Evolutionary conservation across 2,329 filamentous ascomycete species (phyloP).

Genomic region (Talaromyces pinophilus): DNA sequence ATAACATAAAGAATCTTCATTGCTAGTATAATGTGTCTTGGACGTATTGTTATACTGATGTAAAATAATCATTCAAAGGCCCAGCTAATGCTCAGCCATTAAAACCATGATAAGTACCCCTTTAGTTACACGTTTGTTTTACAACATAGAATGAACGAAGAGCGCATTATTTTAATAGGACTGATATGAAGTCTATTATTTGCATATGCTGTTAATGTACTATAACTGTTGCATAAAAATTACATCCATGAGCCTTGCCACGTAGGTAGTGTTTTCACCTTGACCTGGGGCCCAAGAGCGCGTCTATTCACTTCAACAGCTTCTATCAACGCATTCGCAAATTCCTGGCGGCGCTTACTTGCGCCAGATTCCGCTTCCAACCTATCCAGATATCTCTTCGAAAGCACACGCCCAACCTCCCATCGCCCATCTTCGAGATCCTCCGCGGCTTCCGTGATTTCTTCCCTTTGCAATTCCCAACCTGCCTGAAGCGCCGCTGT

Average conservation of each 20-base stretch:
- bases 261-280: constrained; percentile 13
- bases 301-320: constrained; percentile 7
- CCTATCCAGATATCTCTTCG: constrained; percentile 10
- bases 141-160: background rate
- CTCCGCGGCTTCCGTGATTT: background rate
- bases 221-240: background rate
- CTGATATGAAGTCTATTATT: too few species aligned
- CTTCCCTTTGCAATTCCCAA: constrained; percentile 8
- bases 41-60: background rate
- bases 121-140: background rate
- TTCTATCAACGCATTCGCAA: constrained; percentile 14
- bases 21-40: background rate
- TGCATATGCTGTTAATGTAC: too few species aligned
- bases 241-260: constrained; percentile 9
- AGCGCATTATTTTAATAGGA: too few species aligned
- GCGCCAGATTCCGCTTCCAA: background rate
- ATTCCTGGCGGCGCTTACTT: background rate
- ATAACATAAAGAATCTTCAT: background rate
- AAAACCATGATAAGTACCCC: background rate
- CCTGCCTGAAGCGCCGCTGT: background rate
- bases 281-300: background rate
- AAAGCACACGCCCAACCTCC: constrained; percentile 11
- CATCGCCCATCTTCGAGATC: constrained; percentile 5
- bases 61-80: background rate
- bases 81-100: background rate